Evolutionary conservation across 345 rosid genomes (phyloP), one percentile per base, ranked within the genome.

Genomic region (Lepidium aucheri): DNA sequence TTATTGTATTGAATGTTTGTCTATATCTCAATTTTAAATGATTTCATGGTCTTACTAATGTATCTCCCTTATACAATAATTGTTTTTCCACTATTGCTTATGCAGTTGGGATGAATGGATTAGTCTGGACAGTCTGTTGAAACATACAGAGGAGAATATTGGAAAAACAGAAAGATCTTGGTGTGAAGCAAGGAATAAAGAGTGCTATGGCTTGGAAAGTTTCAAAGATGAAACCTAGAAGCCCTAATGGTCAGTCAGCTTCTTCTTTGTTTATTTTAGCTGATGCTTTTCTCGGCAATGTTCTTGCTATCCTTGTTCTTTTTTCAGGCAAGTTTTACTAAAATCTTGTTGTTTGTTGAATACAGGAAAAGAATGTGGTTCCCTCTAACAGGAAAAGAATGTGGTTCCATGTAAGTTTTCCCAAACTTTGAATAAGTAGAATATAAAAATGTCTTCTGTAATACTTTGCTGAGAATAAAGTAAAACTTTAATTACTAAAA

Each of bases 31-130:
- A 1, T 69, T 39, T 30, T 60, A 28, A 13, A 20, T 60, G 10
- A 15, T 28, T 30, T 9, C 1, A 0, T 46, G 58, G 55, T 42
- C 3, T 51, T 49, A 58, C 3, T 49, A 2, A 9, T 72, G 30
- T 53, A 7, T 28, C 32, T 5, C 32, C 16, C 5, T 20, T 45
- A n/a, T n/a, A n/a, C n/a, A 8, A 38, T 59, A 33, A 20, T 57
- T n/a, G 61, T 46, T 28, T 26, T 4, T 51, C 9, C 42, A 7
- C 4, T 63, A 22, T 24, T 43, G 49, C 47, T 18, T 46, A 28
- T 12, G 50, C 82, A 91, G 98, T 53, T 92, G 96, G 98, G 98
- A 92, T 62, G 96, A 92, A 53, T 87, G 96, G 98, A 80, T 80
- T 35, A 83, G 79, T 44, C 45, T 49, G 63, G 89, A 82, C 30